phyloP scores from a whole-genome alignment of 2,329 filamentous ascomycete genomes.

The Venturia oleaginea region DNA sequence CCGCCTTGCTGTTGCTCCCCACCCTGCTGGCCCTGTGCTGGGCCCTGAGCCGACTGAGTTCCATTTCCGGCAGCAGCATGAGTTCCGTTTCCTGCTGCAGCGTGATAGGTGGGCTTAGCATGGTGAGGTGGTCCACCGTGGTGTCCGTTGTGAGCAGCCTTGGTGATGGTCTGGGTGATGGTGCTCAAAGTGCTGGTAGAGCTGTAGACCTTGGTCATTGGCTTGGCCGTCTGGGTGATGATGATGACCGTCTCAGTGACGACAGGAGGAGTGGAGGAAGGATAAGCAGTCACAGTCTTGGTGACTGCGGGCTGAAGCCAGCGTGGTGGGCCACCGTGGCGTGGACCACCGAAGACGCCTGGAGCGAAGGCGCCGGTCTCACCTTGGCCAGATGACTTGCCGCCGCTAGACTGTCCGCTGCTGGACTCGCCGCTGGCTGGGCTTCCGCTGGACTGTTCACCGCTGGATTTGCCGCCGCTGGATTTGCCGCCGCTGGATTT shows the following conservation, averaged over 20 bases:
- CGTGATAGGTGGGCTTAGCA: too few species aligned
- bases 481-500: too few species aligned
- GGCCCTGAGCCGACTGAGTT: too few species aligned
- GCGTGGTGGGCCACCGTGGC: not conserved
- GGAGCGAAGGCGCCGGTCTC: not conserved
- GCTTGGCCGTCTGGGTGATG: not conserved
- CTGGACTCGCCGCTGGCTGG: not conserved
- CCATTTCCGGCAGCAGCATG: too few species aligned
- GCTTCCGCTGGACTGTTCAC: too few species aligned
- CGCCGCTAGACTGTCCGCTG: not conserved
- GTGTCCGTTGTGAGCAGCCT: too few species aligned
- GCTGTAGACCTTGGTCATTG: not conserved
- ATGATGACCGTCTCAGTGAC: not conserved
- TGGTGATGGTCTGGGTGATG: not conserved
- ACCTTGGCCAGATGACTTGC: too few species aligned
- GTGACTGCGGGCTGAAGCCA: not conserved
- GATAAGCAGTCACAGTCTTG: not conserved
- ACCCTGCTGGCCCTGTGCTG: too few species aligned
- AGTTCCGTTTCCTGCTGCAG: too few species aligned
- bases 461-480: too few species aligned
- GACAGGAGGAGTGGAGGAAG: not conserved
- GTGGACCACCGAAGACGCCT: not conserved
- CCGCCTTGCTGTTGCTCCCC: too few species aligned
- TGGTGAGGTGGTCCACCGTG: too few species aligned
- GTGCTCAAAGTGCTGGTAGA: not conserved